Percentiles rank a stretch among this genome's conserved stretches.
Evolutionary conservation across 441 rosid species (phyloP).

Genomic region (Geranium incanum): DNA sequence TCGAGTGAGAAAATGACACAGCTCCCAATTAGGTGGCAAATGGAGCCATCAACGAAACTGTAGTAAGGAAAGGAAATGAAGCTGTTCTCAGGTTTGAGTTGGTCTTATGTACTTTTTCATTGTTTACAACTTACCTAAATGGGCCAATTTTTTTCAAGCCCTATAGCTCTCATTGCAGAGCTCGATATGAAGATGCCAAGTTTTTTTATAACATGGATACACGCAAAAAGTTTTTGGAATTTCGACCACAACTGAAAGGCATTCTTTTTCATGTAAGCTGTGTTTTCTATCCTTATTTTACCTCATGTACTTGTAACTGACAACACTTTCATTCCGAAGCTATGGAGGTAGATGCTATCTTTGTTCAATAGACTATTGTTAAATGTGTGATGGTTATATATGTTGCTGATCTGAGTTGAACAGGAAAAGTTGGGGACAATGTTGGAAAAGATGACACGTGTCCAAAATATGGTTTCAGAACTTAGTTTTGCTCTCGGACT

Average conservation of each 20-base stretch:
- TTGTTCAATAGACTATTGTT: not conserved
- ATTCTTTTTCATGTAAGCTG: conserved; percentile 90
- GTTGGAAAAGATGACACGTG: conserved; percentile 72
- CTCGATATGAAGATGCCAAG: conserved; percentile 96
- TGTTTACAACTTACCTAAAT: not conserved
- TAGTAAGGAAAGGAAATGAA: conserved; percentile 92
- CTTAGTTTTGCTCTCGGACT: conserved; percentile 47
- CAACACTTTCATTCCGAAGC: not conserved
- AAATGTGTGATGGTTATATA: not conserved
- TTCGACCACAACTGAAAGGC: conserved; percentile 69
- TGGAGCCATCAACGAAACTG: conserved; percentile 67
- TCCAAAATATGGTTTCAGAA: conserved; percentile 48
- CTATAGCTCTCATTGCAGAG: conserved; percentile 44
- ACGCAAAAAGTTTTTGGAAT: conserved; percentile 55
- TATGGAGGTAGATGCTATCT: not conserved
- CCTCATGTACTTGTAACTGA: not conserved
- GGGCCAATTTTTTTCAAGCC: conserved; percentile 1
- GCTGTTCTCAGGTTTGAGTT: conserved; percentile 83
- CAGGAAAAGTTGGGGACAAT: conserved; percentile 96
- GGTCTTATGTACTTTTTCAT: conserved; percentile 13
- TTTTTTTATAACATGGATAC: conserved; percentile 89
- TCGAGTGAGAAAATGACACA: conserved; percentile 19
- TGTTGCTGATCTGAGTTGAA: not conserved
- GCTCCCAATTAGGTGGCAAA: conserved; percentile 73
- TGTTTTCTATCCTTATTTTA: conserved; percentile 1